Percentiles rank a stretch among this genome's conserved stretches.
Evolutionary conservation across 2,329 filamentous ascomycete genomes (phyloP).

Genomic region (Diaporthe nobilis): DNA sequence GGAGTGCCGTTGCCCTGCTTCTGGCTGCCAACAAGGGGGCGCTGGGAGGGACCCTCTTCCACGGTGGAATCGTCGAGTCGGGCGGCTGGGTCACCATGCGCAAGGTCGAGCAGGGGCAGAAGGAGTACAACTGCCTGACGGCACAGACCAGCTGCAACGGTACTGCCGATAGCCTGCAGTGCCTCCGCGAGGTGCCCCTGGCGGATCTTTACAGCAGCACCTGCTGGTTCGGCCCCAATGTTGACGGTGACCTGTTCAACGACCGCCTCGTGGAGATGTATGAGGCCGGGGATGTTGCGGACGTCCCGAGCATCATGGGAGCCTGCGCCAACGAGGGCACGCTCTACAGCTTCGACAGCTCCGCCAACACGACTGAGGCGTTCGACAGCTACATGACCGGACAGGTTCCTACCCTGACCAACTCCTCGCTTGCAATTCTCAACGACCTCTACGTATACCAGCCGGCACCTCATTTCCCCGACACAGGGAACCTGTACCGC

Average conservation of each 20-base stretch:
- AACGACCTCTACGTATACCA: conserved; percentile 20
- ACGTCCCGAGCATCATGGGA: conserved; percentile 27
- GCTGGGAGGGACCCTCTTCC: conserved; percentile 1
- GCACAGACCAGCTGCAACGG: conserved; percentile 18
- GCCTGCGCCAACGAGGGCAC: conserved; percentile 30
- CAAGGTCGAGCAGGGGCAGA: conserved; percentile 10
- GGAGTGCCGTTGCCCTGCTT: conserved; percentile 44
- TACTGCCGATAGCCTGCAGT: conserved; percentile 12
- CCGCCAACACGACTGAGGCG: background rate
- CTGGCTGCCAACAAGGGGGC: conserved; percentile 7
- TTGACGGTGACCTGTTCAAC: conserved; percentile 12
- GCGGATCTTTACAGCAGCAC: conserved; percentile 23
- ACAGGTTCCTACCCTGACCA: conserved; percentile 20
- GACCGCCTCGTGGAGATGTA: conserved; percentile 26
- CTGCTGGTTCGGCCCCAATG: conserved; percentile 28
- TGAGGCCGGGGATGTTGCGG: conserved; percentile 6
- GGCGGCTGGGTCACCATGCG: conserved; percentile 29
- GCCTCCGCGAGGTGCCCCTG: background rate
- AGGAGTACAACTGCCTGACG: conserved; percentile 12
- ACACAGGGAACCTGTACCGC: conserved; percentile 2
- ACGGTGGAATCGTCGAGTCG: conserved; percentile 19
- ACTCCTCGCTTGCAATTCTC: conserved; percentile 16
- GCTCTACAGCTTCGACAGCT: conserved; percentile 31
- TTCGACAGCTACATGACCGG: conserved; percentile 14
- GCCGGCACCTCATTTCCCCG: conserved; percentile 7